Conservation (phyloP, 2,329 filamentous ascomycete species). For the Fusarium sp. region DNA sequence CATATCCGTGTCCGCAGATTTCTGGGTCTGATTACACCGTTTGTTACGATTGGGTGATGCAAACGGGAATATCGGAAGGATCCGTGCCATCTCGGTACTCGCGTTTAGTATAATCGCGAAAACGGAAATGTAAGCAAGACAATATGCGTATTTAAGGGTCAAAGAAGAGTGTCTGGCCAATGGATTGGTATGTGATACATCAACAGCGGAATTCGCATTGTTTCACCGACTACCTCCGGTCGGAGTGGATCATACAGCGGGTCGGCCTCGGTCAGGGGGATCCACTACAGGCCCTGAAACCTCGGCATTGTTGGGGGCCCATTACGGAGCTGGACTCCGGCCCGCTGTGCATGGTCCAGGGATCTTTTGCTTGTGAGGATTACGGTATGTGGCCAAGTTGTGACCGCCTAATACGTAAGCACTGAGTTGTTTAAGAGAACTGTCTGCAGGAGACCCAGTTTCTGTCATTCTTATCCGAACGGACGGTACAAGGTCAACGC, state of each 20-base stretch:
- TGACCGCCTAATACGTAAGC: too few species aligned
- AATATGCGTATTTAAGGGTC: too few species aligned
- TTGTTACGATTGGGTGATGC: neutral
- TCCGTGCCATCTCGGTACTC: neutral
- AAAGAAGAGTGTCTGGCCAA: too few species aligned
- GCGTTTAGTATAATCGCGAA: neutral
- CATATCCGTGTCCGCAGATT: neutral
- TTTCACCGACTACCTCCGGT: neutral
- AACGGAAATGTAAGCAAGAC: too few species aligned
- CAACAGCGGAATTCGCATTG: neutral
- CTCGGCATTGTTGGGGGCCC: neutral
- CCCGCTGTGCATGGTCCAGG: neutral
- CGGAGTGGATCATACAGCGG: neutral
- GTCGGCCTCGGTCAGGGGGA: neutral
- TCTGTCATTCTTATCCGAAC: neutral
- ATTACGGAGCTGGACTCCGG: neutral
- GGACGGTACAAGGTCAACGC: too few species aligned
- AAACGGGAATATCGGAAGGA: neutral
- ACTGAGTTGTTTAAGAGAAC: neutral
- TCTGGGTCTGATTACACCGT: neutral
- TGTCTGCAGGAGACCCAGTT: neutral
- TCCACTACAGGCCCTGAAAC: neutral
- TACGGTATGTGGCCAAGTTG: neutral
- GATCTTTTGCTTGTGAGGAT: too few species aligned
- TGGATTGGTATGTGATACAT: fast-evolving